These are phyloP conservation scores for Leersia perrieri DNA, from an alignment of 176 grass and related monocot species.

Conservation along the genomic window DNA sequence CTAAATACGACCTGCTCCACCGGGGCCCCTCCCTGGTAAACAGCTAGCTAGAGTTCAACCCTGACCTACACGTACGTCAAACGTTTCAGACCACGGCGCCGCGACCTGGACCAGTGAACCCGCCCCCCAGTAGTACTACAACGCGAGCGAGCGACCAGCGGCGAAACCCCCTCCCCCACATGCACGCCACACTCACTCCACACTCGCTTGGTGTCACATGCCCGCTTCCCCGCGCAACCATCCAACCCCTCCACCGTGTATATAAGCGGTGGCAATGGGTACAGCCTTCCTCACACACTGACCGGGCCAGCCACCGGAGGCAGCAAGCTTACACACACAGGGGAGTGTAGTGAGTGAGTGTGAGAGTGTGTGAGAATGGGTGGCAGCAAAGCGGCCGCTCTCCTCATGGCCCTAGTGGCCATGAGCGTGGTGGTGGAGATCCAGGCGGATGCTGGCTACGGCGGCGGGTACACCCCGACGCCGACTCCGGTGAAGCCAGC, in stretches of 20 bases:
- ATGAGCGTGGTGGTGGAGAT: slow-evolving; percentile 49
- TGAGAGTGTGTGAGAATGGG: slow-evolving; percentile 35
- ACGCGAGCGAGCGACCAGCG: slow-evolving; percentile 13
- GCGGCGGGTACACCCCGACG: slow-evolving; percentile 35
- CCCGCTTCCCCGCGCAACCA: background rate
- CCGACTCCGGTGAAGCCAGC: slow-evolving; percentile 7
- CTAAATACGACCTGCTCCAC: slow-evolving; percentile 16
- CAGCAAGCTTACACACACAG: background rate
- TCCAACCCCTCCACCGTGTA: slow-evolving; percentile 26
- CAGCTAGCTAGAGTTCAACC: background rate
- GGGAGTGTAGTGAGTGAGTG: background rate
- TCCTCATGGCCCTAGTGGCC: slow-evolving; percentile 58
- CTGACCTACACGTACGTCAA: background rate
- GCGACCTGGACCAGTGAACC: background rate
- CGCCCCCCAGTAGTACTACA: background rate
- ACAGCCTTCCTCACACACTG: background rate
- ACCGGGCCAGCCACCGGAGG: background rate
- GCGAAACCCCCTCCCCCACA: slow-evolving; percentile 22
- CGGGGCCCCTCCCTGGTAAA: background rate
- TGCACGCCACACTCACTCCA: slow-evolving; percentile 2
- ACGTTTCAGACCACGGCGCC: slow-evolving; percentile 1
- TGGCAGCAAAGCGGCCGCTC: slow-evolving; percentile 37
- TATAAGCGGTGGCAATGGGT: slow-evolving; percentile 25
- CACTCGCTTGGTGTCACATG: background rate
- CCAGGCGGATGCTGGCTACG: slow-evolving; percentile 33